Evolutionary conservation across 2,329 filamentous ascomycete species (phyloP).

Genomic region (Alternaria gansuensis): DNA sequence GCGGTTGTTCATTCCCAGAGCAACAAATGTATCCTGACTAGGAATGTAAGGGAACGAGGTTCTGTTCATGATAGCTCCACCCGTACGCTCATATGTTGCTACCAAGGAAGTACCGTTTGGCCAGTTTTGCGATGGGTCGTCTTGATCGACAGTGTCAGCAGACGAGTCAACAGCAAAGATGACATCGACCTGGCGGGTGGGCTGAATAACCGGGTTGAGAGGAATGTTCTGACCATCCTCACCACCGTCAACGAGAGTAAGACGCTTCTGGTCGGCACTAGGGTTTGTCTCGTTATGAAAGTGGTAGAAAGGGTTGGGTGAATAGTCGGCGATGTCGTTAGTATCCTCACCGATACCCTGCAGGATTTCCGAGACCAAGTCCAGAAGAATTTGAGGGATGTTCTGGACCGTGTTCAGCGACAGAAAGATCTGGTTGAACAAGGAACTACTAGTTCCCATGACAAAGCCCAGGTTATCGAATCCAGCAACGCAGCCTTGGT

Average conservation of each 20-base stretch:
- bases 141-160: slow-evolving; percentile 67
- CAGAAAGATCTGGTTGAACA: slow-evolving; percentile 83
- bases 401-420: slow-evolving; percentile 65
- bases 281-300: slow-evolving; percentile 69
- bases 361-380: slow-evolving; percentile 64
- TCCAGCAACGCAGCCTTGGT: slow-evolving; percentile 73
- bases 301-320: slow-evolving; percentile 77
- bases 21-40: slow-evolving; percentile 79
- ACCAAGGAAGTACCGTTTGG: slow-evolving; percentile 80
- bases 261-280: slow-evolving; percentile 61
- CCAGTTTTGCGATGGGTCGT: slow-evolving; percentile 62
- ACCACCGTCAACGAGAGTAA: slow-evolving; percentile 81
- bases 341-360: slow-evolving; percentile 64
- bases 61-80: slow-evolving; percentile 68
- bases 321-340: slow-evolving; percentile 77
- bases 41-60: slow-evolving; percentile 77
- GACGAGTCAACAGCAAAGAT: slow-evolving; percentile 83
- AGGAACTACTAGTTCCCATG: slow-evolving; percentile 83
- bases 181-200: slow-evolving; percentile 75
- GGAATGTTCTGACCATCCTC: slow-evolving; percentile 82
- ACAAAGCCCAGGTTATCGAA: slow-evolving; percentile 85
- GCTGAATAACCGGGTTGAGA: slow-evolving; percentile 78
- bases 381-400: slow-evolving; percentile 61
- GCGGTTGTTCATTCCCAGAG: slow-evolving; percentile 74
- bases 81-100: slow-evolving; percentile 75